phyloP scores from a whole-genome alignment of 305 asterid species.

The Solanum hybrid region DNA sequence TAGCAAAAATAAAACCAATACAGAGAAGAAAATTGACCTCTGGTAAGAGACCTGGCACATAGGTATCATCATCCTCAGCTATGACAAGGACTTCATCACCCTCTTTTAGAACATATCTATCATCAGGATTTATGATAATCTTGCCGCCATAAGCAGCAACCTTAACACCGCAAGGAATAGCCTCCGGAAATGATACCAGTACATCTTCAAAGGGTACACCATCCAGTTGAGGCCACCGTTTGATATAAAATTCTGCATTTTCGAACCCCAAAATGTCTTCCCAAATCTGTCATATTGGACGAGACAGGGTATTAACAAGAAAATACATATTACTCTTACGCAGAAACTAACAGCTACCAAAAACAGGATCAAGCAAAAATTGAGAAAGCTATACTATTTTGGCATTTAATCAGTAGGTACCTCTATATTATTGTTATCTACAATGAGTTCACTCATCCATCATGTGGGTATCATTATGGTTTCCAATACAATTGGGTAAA shows the following conservation, averaged over 20 bases:
- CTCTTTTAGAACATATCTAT: constrained; percentile 64
- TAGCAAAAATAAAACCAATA: not conserved
- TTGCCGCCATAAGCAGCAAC: constrained; percentile 76
- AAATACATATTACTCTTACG: not conserved
- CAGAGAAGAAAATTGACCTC: constrained; percentile 44
- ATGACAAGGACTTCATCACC: constrained; percentile 96
- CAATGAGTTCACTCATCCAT: not conserved
- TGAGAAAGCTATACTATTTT: not conserved
- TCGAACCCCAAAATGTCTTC: constrained; percentile 97
- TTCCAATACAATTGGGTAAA: not conserved
- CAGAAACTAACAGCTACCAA: not conserved
- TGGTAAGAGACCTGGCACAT: constrained; percentile 82
- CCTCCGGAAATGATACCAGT: constrained; percentile 79
- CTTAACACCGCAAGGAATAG: constrained; percentile 95
- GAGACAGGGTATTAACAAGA: not conserved
- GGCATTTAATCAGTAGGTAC: not conserved
- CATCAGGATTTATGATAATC: constrained; percentile 86
- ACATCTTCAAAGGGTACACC: constrained; percentile 70
- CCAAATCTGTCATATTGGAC: constrained; percentile 69
- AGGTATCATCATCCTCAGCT: constrained; percentile 99
- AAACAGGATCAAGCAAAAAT: not conserved
- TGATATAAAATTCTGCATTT: constrained; percentile 93
- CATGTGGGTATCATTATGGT: not conserved
- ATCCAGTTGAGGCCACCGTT: constrained; percentile 87
- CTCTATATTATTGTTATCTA: not conserved